Evolutionary conservation across 257 asterid species (phyloP).

Genomic region (Nicotiana otophora): DNA sequence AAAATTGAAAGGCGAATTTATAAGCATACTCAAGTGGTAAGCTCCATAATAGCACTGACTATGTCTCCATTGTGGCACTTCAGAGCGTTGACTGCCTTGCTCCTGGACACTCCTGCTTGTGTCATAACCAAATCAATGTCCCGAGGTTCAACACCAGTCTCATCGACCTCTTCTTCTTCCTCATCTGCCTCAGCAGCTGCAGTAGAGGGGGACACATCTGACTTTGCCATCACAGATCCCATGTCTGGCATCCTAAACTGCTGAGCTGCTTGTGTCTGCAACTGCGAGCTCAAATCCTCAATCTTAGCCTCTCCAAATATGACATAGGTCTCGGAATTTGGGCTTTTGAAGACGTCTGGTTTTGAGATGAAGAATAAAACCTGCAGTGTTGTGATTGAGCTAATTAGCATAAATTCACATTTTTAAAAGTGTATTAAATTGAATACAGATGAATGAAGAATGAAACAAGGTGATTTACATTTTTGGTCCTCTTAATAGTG

Average conservation of each 20-base stretch:
- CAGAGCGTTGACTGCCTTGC: slow-evolving; percentile 83
- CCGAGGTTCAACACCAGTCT: slow-evolving; percentile 60
- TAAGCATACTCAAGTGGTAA: slow-evolving; percentile 37
- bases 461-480: slow-evolving; percentile 30
- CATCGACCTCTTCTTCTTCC: slow-evolving; percentile 79
- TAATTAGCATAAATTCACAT: not conserved
- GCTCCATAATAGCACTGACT: slow-evolving; percentile 91
- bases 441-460: not conserved
- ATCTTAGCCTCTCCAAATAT: slow-evolving; percentile 93
- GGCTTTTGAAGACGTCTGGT: slow-evolving; percentile 92
- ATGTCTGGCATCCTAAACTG: slow-evolving; percentile 81
- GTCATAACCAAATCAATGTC: slow-evolving; percentile 90
- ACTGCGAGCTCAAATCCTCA: slow-evolving; percentile 90
- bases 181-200: slow-evolving; percentile 43
- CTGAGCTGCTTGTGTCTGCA: slow-evolving; percentile 93
- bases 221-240: slow-evolving; percentile 54
- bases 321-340: slow-evolving; percentile 72
- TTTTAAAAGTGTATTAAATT: not conserved
- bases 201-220: slow-evolving; percentile 40
- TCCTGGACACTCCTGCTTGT: slow-evolving; percentile 76
- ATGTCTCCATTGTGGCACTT: slow-evolving; percentile 73
- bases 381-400: slow-evolving; percentile 29
- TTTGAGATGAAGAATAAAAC: slow-evolving; percentile 74
- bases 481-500: slow-evolving; percentile 77
- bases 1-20: not conserved